Conservation (phyloP, 441 rosid genomes). For the Dalechampia spathulata region DNA sequence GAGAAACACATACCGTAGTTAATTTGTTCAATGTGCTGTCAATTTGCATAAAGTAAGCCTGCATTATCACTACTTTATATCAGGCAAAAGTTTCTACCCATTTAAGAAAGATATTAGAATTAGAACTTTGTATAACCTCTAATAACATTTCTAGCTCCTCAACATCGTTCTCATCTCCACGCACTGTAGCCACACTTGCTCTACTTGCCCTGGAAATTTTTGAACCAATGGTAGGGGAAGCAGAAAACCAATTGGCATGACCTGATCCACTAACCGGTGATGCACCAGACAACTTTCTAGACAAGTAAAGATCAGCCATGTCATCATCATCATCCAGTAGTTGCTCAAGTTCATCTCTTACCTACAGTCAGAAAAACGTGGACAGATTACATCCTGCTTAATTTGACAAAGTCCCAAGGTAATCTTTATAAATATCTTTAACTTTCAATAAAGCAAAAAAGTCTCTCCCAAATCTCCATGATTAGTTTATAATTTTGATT, state of each 20-base stretch:
- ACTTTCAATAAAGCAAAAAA: not conserved
- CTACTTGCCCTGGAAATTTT: constrained; percentile 89
- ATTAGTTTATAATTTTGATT: not conserved
- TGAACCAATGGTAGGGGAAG: constrained; percentile 80
- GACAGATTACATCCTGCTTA: not conserved
- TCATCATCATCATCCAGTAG: constrained; percentile 95
- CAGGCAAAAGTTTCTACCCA: constrained; percentile 3
- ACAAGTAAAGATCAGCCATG: constrained; percentile 94
- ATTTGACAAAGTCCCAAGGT: not conserved
- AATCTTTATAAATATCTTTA: not conserved
- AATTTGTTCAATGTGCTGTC: constrained; percentile 89
- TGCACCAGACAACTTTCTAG: constrained; percentile 66
- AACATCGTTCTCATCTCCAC: constrained; percentile 85
- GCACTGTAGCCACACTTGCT: constrained; percentile 66
- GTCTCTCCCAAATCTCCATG: not conserved
- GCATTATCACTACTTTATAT: constrained; percentile 22
- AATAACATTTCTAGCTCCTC: constrained; percentile 99
- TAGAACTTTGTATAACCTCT: constrained; percentile 45
- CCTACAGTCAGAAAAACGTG: constrained; percentile 37
- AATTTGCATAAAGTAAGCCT: constrained; percentile 97
- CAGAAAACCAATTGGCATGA: constrained; percentile 59
- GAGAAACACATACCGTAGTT: constrained; percentile 42
- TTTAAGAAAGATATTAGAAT: not conserved
- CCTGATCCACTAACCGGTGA: constrained; percentile 70
- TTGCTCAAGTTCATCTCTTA: constrained; percentile 95